phyloP scores from a whole-genome alignment of 2,329 filamentous ascomycete genomes.

The Pezicula rhizophila region DNA sequence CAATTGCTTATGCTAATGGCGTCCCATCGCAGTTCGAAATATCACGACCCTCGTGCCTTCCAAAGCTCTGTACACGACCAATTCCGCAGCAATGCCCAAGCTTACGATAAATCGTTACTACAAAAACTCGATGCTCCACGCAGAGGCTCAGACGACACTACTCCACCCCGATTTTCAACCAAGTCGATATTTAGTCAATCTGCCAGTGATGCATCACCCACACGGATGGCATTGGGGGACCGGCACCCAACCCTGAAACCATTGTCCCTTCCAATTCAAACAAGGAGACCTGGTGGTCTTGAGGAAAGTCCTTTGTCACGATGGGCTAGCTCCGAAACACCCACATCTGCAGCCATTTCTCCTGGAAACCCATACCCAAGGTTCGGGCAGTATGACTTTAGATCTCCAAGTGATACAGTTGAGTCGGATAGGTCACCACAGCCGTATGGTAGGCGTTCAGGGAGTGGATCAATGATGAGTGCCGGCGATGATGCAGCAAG shows the following conservation, averaged over 20 bases:
- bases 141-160: constrained; percentile 23
- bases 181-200: constrained; percentile 26
- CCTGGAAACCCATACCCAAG: constrained; percentile 20
- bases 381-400: constrained; percentile 22
- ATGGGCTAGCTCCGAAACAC: constrained; percentile 22
- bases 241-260: constrained; percentile 25
- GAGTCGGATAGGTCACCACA: constrained; percentile 25
- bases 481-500: constrained; percentile 43
- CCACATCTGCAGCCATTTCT: constrained; percentile 23
- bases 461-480: constrained; percentile 34
- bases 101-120: constrained; percentile 31
- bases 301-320: constrained; percentile 24
- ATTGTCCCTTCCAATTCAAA: constrained; percentile 28
- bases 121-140: constrained; percentile 27
- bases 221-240: constrained; percentile 22
- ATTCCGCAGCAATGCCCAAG: constrained; percentile 28
- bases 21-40: constrained; percentile 16
- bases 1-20: constrained; percentile 3
- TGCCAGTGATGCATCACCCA: constrained; percentile 26
- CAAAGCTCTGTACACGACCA: constrained; percentile 29
- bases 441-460: constrained; percentile 34
- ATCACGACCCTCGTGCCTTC: constrained; percentile 21
- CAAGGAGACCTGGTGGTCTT: constrained; percentile 18
- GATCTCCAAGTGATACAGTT: constrained; percentile 23
- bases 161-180: constrained; percentile 24